These are phyloP conservation scores for Monosporascus sp. DNA, from an alignment of 2,329 filamentous ascomycete genomes.

Conservation along the genomic window DNA sequence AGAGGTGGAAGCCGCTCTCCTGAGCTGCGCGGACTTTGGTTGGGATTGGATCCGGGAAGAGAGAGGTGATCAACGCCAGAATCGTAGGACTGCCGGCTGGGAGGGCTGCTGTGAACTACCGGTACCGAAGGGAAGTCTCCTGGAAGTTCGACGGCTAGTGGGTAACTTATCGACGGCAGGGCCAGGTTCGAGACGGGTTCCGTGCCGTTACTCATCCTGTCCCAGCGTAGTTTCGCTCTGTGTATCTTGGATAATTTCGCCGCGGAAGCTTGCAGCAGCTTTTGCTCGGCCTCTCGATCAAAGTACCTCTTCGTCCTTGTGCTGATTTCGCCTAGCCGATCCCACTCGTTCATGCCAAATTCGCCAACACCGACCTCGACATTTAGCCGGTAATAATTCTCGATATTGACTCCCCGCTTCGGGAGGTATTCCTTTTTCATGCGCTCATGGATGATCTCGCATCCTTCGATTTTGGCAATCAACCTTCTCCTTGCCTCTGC, in stretches of 20 bases:
- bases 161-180: conserved; percentile 36
- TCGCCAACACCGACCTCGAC: conserved; percentile 94
- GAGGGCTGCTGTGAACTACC: conserved; percentile 30
- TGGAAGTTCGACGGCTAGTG: conserved; percentile 53
- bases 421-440: conserved; percentile 77
- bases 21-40: conserved; percentile 45
- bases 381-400: conserved; percentile 95
- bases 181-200: conserved; percentile 35
- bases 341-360: conserved; percentile 99
- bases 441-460: conserved; percentile 80
- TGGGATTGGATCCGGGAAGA: conserved; percentile 24
- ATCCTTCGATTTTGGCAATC: conserved; percentile 90
- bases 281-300: conserved; percentile 64
- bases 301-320: conserved; percentile 86
- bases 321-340: conserved; percentile 88
- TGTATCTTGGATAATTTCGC: conserved; percentile 80
- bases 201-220: conserved; percentile 39
- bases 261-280: conserved; percentile 70
- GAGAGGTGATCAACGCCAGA: conserved; percentile 47
- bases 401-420: conserved; percentile 72
- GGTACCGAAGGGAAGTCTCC: conserved; percentile 44
- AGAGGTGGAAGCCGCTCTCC: conserved; percentile 37
- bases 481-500: conserved; percentile 81
- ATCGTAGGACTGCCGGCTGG: conserved; percentile 50
- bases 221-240: conserved; percentile 65